phyloP scores from a whole-genome alignment of 2,329 filamentous ascomycete genomes.

The Drechslerella stenobrocha region DNA sequence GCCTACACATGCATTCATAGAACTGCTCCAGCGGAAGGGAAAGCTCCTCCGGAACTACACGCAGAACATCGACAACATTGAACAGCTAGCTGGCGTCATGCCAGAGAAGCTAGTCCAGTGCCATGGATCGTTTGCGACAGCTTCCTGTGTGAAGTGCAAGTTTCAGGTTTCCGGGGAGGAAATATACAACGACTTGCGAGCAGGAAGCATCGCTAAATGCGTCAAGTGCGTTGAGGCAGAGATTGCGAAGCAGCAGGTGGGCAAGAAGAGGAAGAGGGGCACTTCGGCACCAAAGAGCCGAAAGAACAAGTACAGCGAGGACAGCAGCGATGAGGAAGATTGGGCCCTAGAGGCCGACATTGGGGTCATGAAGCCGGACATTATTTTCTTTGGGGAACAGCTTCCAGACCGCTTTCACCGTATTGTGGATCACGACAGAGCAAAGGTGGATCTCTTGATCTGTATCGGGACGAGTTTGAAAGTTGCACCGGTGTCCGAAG shows the following conservation, averaged over 20 bases:
- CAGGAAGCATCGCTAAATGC: slow-evolving; percentile 76
- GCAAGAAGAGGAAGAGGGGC: slow-evolving; percentile 58
- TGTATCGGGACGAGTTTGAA: slow-evolving; percentile 96
- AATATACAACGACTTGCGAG: slow-evolving; percentile 78
- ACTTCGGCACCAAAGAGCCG: slow-evolving; percentile 38
- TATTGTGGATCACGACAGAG: slow-evolving; percentile 77
- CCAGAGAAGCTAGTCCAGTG: slow-evolving; percentile 88
- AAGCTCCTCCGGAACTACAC: slow-evolving; percentile 97
- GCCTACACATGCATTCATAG: slow-evolving; percentile 92
- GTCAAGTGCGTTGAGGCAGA: slow-evolving; percentile 67
- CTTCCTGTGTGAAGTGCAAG: slow-evolving; percentile 81
- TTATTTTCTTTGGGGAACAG: slow-evolving; percentile 76
- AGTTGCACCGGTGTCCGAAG: slow-evolving; percentile 90
- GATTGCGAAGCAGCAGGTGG: slow-evolving; percentile 62
- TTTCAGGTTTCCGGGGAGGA: slow-evolving; percentile 72
- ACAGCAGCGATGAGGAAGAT: slow-evolving; percentile 51
- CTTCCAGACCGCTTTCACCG: slow-evolving; percentile 82
- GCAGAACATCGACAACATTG: slow-evolving; percentile 97
- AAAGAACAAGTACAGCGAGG: slow-evolving; percentile 52
- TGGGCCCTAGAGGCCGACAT: slow-evolving; percentile 56
- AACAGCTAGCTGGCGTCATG: slow-evolving; percentile 79
- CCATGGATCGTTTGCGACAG: slow-evolving; percentile 92
- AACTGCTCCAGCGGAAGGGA: slow-evolving; percentile 79
- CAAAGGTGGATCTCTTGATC: slow-evolving; percentile 82
- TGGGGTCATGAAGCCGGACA: slow-evolving; percentile 56